Conservation (phyloP, 305 asterid species). For the Fraxinus nigra region DNA sequence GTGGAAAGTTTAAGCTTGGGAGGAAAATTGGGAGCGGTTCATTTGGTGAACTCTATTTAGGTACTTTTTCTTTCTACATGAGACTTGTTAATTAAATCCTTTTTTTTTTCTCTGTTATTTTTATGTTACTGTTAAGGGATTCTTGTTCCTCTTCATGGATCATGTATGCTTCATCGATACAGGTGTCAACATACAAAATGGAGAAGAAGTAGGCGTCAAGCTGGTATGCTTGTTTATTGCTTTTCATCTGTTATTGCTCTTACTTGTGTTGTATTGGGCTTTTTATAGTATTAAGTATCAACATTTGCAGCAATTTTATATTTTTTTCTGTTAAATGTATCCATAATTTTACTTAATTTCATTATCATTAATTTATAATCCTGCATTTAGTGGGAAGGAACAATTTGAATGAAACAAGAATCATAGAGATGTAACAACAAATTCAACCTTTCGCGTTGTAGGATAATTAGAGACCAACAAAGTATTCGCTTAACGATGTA, state of each 20-base stretch:
- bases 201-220: constrained; percentile 62
- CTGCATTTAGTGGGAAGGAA: background rate
- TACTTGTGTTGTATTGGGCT: background rate
- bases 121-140: background rate
- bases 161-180: constrained; percentile 21
- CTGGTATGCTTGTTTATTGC: constrained; percentile 33
- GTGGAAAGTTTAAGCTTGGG: constrained; percentile 92
- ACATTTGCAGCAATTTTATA: background rate
- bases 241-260: background rate
- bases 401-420: background rate
- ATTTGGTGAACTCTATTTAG: constrained; percentile 90
- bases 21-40: constrained; percentile 98
- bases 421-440: background rate
- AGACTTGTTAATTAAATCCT: background rate
- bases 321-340: background rate
- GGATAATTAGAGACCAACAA: background rate
- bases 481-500: background rate
- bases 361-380: background rate
- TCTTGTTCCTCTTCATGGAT: background rate
- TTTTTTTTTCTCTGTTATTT: background rate
- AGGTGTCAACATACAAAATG: constrained; percentile 56
- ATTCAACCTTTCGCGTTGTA: background rate
- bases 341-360: background rate
- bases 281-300: background rate
- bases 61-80: constrained; percentile 28